These are phyloP conservation scores for Leptographium radiaticola DNA, from an alignment of 2,329 filamentous ascomycete species.

Conservation along the genomic window DNA sequence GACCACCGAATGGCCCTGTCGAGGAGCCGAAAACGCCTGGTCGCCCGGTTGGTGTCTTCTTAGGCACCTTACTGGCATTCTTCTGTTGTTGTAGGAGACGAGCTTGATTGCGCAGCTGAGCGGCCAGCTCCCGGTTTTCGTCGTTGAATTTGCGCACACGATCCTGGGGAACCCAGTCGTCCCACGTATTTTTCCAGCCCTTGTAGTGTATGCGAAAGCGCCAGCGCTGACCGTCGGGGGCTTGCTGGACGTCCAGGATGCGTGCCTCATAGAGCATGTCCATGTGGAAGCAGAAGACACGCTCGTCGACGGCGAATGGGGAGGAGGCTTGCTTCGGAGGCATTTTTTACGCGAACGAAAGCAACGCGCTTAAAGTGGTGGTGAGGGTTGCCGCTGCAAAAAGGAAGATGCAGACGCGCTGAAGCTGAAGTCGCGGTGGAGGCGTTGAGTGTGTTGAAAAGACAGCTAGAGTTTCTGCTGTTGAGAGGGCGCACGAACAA, in stretches of 20 bases:
- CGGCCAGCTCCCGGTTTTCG: constrained; percentile 84
- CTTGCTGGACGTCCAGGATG: constrained; percentile 63
- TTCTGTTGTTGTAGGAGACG: constrained; percentile 44
- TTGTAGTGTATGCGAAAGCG: constrained; percentile 97
- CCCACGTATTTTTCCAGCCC: constrained; percentile 99
- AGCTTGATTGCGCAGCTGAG: constrained; percentile 56
- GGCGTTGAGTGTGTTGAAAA: too few relatives aligned
- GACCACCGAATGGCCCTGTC: too few relatives aligned
- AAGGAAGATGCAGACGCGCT: too few relatives aligned
- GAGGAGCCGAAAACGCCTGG: neutral
- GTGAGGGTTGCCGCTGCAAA: too few relatives aligned
- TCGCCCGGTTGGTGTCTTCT: constrained; percentile 30
- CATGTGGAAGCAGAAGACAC: constrained; percentile 91
- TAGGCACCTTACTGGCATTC: constrained; percentile 22
- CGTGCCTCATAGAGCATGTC: constrained; percentile 97
- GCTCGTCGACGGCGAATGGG: constrained; percentile 66
- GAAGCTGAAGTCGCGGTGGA: too few relatives aligned
- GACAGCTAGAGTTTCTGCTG: neutral
- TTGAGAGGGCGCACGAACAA: neutral
- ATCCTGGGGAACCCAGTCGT: constrained; percentile 94
- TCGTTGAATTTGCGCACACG: constrained; percentile 88
- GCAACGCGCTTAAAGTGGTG: neutral
- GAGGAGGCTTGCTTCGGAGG: constrained; percentile 27
- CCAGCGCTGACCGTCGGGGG: constrained; percentile 28
- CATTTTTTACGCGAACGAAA: constrained; percentile 2